Percentiles rank a stretch among this genome's conserved stretches.
Conservation (phyloP, 345 rosid genomes). For the Euphorbia peplus region DNA sequence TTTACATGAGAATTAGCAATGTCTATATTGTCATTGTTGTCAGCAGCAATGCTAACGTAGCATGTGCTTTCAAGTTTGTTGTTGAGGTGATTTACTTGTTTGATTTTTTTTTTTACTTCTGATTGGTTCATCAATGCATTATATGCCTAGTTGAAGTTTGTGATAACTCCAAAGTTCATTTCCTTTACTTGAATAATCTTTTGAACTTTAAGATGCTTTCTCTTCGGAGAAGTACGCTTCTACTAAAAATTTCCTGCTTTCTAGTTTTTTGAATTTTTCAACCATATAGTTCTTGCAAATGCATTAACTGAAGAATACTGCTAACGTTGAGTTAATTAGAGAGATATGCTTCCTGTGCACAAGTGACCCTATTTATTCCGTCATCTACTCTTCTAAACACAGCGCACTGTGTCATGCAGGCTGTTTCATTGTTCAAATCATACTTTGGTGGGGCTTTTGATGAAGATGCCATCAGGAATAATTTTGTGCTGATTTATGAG, state of each 20-base stretch:
- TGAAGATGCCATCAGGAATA: conserved; percentile 94
- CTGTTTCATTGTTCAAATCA: conserved; percentile 91
- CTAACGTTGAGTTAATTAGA: background rate
- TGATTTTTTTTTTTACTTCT: background rate
- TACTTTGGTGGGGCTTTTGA: conserved; percentile 99
- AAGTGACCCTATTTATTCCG: conserved; percentile 1
- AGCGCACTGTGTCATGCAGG: conserved; percentile 41
- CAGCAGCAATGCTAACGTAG: conserved; percentile 98
- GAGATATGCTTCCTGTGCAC: background rate
- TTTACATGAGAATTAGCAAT: conserved; percentile 96
- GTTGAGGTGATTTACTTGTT: conserved; percentile 62
- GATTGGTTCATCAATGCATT: background rate
- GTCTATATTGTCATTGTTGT: conserved; percentile 97
- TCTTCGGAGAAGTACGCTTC: background rate
- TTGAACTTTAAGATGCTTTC: background rate
- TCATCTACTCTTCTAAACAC: conserved; percentile 6
- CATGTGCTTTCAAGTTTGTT: conserved; percentile 97
- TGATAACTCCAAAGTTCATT: background rate
- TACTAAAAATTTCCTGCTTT: background rate
- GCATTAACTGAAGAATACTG: background rate
- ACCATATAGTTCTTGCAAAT: background rate
- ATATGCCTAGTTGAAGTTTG: background rate
- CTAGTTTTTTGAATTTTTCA: background rate
- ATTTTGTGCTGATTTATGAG: conserved; percentile 95
- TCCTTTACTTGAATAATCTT: background rate